Evolutionary conservation across 2,329 filamentous ascomycete species (phyloP).

Genomic region (Epichloe aotearoae): DNA sequence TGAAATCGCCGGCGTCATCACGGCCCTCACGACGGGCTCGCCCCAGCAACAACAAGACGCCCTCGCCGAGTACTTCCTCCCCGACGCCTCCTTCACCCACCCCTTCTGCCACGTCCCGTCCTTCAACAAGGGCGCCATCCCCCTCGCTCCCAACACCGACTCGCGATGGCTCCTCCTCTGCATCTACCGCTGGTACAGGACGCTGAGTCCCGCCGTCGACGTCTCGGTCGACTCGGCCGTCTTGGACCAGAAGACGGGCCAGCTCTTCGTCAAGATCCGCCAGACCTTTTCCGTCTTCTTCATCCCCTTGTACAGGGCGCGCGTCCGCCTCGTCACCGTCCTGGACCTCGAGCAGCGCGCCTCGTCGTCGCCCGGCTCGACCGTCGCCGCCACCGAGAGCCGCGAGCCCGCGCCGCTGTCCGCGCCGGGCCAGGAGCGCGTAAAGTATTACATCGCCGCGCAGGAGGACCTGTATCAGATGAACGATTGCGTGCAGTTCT

Average conservation of each 20-base stretch:
- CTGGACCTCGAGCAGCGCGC: slow-evolving; percentile 42
- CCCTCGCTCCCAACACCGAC: slow-evolving; percentile 31
- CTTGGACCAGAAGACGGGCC: slow-evolving; percentile 50
- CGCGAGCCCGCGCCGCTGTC: slow-evolving; percentile 7
- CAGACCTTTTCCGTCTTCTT: slow-evolving; percentile 71
- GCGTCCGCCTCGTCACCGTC: slow-evolving; percentile 55
- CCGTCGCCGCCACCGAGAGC: slow-evolving; percentile 2
- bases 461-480: slow-evolving; percentile 78
- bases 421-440: slow-evolving; percentile 10
- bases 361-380: too few species aligned
- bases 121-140: slow-evolving; percentile 29
- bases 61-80: slow-evolving; percentile 60
- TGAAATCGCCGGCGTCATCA: slow-evolving; percentile 54
- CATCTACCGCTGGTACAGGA: slow-evolving; percentile 76
- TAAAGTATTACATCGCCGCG: slow-evolving; percentile 52
- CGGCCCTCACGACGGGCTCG: slow-evolving; percentile 51
- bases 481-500: slow-evolving; percentile 62
- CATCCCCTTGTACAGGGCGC: slow-evolving; percentile 59
- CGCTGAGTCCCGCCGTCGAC: slow-evolving; percentile 61
- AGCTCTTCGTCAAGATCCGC: slow-evolving; percentile 60
- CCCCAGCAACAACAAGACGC: slow-evolving; percentile 51
- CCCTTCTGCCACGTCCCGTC: slow-evolving; percentile 61
- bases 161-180: slow-evolving; percentile 54
- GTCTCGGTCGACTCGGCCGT: slow-evolving; percentile 52
- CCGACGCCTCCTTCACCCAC: slow-evolving; percentile 60